phyloP scores from a whole-genome alignment of 129 eudicot genomes.

The Logfia minima region DNA sequence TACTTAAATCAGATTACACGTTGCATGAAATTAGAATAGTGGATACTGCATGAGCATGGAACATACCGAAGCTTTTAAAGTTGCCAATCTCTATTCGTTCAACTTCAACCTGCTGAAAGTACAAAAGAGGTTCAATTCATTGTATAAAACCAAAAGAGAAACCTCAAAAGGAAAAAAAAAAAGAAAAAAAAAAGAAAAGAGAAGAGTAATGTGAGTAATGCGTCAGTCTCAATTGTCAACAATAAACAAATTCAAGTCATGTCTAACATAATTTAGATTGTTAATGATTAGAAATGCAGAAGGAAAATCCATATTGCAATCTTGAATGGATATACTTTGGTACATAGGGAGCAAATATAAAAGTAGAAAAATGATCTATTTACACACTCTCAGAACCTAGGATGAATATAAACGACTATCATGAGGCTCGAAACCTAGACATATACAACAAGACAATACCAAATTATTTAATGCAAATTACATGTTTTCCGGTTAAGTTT shows the following conservation, averaged over 20 bases:
- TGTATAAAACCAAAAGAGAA: background rate
- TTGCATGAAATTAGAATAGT: background rate
- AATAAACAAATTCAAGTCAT: background rate
- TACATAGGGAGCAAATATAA: background rate
- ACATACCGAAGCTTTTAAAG: constrained; percentile 65
- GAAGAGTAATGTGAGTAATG: background rate
- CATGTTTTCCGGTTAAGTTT: background rate
- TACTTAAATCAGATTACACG: background rate
- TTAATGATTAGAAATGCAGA: background rate
- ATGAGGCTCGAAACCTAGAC: background rate
- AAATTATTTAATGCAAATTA: background rate
- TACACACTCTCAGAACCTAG: background rate
- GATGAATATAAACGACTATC: background rate
- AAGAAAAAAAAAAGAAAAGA: no score
- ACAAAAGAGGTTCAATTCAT: background rate
- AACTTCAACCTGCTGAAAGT: constrained; percentile 71
- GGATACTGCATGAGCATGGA: background rate
- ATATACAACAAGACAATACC: background rate
- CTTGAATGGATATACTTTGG: background rate
- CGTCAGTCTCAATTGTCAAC: background rate
- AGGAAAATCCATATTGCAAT: background rate
- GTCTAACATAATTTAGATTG: no score
- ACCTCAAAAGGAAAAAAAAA: no score
- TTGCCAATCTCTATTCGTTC: constrained; percentile 80
- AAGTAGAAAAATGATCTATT: background rate